Evolutionary conservation across 768 basidiomycete species (phyloP), one percentile per base, ranked within the genome.

Genomic region (Rhodotorula kratochvilovae): DNA sequence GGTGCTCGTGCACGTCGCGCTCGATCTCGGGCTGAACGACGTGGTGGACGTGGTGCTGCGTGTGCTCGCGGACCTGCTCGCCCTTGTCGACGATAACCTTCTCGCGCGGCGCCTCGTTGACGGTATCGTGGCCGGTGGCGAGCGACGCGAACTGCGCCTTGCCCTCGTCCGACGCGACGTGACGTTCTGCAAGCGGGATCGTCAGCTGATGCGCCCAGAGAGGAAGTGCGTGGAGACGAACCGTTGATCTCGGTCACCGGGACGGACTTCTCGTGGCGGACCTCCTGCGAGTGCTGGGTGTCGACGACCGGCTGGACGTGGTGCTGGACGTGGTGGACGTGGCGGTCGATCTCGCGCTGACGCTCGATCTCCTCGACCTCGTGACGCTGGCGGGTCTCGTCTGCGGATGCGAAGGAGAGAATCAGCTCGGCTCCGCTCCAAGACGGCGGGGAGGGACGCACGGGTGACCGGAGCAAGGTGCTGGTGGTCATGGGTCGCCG

Each of bases 1-100:
- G 80, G 64, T 80, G 80, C 53, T 78, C 78, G 73, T 81, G 74
- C 48, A 80, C 80, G 76, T 82, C 82, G n/a, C 78, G 74, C 74
- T 81, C 80, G 63, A 82, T 80, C 70, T 81, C 80, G 39, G 82
- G 82, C 70, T 72, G 70, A 60, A 79, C 73, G 57, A 76, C 65
- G 70, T 79, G 77, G 74, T 78, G 77, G 53, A 81, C 62, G 39
- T 73, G 72, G 65, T 73, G 72, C 19, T 31, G 29, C 19, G 35
- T 33, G 63, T 72, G 56, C 45, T 60, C 61, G 48, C 56, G 42
- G 21, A 74, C 73, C 48, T 61, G 27, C 58, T 70, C 67, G 43
- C 68, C 63, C 58, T 58, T 51, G 63, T 74, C 72, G 46, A 73
- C 39, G 61, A 73, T 67, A 15, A 42, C 42, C 45, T 57, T 55